These are phyloP conservation scores for Actinidia chinensis DNA, from an alignment of 179 eudicot genomes.

Conservation along the genomic window DNA sequence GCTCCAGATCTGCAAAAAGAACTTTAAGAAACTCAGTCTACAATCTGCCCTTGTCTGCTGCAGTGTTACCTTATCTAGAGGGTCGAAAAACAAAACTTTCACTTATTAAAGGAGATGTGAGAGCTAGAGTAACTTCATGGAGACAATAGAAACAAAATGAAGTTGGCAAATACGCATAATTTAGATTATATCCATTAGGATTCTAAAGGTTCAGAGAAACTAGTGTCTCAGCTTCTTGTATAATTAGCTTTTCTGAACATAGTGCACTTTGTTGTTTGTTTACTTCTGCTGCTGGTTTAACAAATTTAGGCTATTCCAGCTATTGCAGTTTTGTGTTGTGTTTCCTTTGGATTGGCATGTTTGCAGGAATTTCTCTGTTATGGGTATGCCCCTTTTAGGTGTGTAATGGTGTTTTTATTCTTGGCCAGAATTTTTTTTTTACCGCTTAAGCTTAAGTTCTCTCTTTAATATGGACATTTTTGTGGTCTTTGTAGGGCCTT, in stretches of 20 bases:
- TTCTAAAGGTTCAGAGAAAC: neutral
- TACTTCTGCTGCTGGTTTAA: neutral
- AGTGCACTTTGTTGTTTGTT: neutral
- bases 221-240: neutral
- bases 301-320: neutral
- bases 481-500: constrained; percentile 49
- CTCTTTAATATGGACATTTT: neutral
- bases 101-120: neutral
- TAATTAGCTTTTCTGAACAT: too few relatives aligned
- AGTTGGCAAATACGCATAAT: neutral
- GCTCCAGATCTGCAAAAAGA: too few relatives aligned
- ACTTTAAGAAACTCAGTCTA: too few relatives aligned
- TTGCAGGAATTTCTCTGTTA: neutral
- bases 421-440: neutral
- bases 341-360: neutral
- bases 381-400: too few relatives aligned
- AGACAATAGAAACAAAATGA: neutral
- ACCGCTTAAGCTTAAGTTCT: neutral
- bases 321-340: neutral
- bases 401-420: neutral
- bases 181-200: neutral
- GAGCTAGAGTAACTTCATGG: neutral
- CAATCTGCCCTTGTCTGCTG: neutral
- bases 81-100: neutral
- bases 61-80: neutral